A percentile compares a stretch with the other conserved stretches of the same genome.
Conservation (phyloP, 1,284 basidiomycete genomes). For the Austroboletus olivaceoglutinosus region DNA sequence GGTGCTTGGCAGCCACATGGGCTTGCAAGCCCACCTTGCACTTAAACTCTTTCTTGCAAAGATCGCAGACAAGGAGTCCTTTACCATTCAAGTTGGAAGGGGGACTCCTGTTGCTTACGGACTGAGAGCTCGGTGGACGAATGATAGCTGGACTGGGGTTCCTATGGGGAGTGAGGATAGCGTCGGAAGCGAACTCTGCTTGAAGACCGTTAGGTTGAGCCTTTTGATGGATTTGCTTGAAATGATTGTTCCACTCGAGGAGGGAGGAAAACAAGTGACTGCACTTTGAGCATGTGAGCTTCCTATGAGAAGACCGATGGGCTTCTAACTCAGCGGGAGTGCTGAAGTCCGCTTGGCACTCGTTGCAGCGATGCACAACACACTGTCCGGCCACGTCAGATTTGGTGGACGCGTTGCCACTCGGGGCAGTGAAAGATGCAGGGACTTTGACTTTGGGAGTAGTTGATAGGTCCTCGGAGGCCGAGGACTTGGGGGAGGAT, state of each 20-base stretch:
- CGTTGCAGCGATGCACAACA: conserved; percentile 16
- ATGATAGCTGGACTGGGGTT: conserved; percentile 17
- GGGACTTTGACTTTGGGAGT: neutral
- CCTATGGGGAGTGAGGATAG: conserved; percentile 5
- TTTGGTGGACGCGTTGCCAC: neutral
- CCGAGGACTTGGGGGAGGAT: conserved; percentile 6
- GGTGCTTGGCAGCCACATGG: conserved; percentile 28
- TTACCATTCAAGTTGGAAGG: conserved; percentile 11
- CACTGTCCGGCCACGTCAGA: conserved; percentile 1
- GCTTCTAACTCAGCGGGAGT: conserved; percentile 20
- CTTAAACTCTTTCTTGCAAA: conserved; percentile 29
- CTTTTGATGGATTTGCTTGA: conserved; percentile 18
- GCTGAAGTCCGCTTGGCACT: conserved; percentile 21
- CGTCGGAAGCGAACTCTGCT: conserved; percentile 1
- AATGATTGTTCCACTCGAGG: conserved; percentile 30
- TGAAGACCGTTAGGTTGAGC: conserved; percentile 6
- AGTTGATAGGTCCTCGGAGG: conserved; percentile 2
- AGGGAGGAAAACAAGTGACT: conserved; percentile 19
- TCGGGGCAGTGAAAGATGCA: neutral
- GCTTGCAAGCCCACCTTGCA: conserved; percentile 22
- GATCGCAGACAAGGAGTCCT: conserved; percentile 17
- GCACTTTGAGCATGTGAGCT: conserved; percentile 31
- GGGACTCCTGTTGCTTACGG: conserved; percentile 7
- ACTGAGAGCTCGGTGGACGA: conserved; percentile 16
- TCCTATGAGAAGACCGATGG: conserved; percentile 22